phyloP scores from a whole-genome alignment of 257 asterid species.

The Petunia secreta region DNA sequence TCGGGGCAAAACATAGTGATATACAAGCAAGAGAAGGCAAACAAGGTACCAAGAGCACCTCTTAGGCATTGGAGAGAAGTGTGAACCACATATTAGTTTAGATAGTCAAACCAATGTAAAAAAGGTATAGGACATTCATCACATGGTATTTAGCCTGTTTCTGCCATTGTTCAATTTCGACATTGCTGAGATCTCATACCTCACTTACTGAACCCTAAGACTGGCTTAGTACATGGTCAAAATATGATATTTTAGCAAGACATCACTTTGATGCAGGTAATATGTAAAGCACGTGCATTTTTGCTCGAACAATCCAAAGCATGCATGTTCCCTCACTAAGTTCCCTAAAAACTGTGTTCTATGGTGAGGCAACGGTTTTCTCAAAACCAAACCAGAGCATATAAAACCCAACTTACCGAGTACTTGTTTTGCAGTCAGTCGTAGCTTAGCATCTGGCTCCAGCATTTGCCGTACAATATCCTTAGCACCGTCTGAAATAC shows the following conservation, averaged over 20 bases:
- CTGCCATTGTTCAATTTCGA: neutral
- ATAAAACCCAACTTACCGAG: conserved; percentile 58
- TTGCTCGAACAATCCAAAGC: neutral
- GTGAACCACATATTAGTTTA: neutral
- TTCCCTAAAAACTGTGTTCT: neutral
- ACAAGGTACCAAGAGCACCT: neutral
- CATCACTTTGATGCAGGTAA: neutral
- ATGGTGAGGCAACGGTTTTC: neutral
- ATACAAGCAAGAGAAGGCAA: neutral
- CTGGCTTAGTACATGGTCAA: neutral
- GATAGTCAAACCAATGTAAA: neutral
- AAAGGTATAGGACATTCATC: neutral
- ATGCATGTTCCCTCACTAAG: too few species aligned
- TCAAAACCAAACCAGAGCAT: conserved; percentile 26
- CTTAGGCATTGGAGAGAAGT: neutral
- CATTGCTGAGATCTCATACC: neutral
- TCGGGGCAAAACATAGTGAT: neutral
- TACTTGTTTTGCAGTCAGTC: conserved; percentile 91
- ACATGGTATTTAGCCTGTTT: neutral
- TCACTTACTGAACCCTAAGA: neutral
- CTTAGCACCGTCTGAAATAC: conserved; percentile 82
- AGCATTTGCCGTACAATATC: conserved; percentile 86
- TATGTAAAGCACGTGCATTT: neutral
- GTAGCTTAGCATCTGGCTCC: conserved; percentile 88
- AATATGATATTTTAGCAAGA: conserved; percentile 1